Evolutionary conservation across 805 yeast species (phyloP).

Genomic region (Myxozyma neglecta): DNA sequence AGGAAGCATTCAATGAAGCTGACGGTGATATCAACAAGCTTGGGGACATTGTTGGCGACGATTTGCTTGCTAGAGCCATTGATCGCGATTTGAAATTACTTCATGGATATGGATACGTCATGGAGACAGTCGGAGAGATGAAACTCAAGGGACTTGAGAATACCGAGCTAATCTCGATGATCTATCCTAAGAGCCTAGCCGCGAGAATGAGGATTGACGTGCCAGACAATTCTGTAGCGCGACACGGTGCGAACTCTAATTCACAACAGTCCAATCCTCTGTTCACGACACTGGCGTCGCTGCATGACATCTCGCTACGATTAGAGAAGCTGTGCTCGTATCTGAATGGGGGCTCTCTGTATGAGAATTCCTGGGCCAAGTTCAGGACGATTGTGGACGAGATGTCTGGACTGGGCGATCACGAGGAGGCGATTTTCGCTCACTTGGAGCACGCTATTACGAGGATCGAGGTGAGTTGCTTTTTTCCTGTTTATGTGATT

Average conservation of each 20-base stretch:
- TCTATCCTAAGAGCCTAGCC: constrained; percentile 66
- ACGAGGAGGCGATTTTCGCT: constrained; percentile 27
- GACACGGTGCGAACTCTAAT: not conserved
- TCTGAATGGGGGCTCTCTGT: constrained; percentile 21
- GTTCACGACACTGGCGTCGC: constrained; percentile 1
- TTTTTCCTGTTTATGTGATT: not conserved
- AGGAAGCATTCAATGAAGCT: constrained; percentile 43
- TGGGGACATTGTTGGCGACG: constrained; percentile 33
- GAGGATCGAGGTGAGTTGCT: constrained; percentile 33
- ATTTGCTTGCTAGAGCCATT: constrained; percentile 53
- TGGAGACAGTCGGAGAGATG: constrained; percentile 74
- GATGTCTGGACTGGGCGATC: constrained; percentile 10
- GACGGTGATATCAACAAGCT: constrained; percentile 40
- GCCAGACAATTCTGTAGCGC: constrained; percentile 5
- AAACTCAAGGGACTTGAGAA: constrained; percentile 93
- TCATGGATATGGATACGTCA: constrained; percentile 66
- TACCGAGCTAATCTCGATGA: constrained; percentile 79
- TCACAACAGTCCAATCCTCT: not conserved
- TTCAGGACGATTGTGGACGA: constrained; percentile 18
- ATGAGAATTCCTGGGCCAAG: constrained; percentile 5
- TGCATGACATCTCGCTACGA: constrained; percentile 21
- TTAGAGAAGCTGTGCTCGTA: constrained; percentile 27
- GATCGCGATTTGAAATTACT: constrained; percentile 66
- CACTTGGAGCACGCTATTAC: constrained; percentile 39
- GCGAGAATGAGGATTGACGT: constrained; percentile 52